Evolutionary conservation across 169 alveolate species (phyloP).

Genomic region (Eimeria brunetti): DNA sequence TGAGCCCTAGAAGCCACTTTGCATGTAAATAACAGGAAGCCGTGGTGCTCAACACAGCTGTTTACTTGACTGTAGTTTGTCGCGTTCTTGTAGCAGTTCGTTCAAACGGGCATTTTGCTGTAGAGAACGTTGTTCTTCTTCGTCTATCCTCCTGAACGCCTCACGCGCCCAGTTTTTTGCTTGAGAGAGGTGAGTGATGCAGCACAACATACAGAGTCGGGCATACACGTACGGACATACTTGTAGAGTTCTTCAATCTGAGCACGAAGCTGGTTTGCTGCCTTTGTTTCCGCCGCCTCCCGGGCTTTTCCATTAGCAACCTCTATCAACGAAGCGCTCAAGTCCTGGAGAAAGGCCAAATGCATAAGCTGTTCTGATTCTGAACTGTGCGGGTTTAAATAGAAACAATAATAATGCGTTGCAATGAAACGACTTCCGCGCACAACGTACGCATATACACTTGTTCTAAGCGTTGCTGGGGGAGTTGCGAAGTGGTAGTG

Average conservation of each 20-base stretch:
- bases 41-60: neutral
- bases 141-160: slow-evolving; percentile 50
- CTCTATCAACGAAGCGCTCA: slow-evolving; percentile 56
- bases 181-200: neutral
- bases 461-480: too few species aligned
- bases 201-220: neutral
- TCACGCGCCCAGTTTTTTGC: neutral
- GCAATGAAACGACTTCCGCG: too few species aligned
- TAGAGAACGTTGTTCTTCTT: slow-evolving; percentile 55
- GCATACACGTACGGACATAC: neutral
- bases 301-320: slow-evolving; percentile 65
- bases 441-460: too few species aligned
- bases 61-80: slow-evolving; percentile 49
- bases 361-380: too few species aligned
- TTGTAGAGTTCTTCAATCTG: slow-evolving; percentile 59
- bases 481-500: too few species aligned
- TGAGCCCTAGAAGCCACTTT: neutral
- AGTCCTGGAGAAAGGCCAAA: slow-evolving; percentile 7
- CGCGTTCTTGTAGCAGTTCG: slow-evolving; percentile 55
- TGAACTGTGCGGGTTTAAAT: too few species aligned
- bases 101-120: slow-evolving; percentile 59
- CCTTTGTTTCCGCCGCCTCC: slow-evolving; percentile 68
- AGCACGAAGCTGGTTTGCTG: slow-evolving; percentile 59
- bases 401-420: too few species aligned
- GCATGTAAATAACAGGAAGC: neutral